Evolutionary conservation across 371 early-diverging fungal species (phyloP), one percentile per base, ranked within the genome.

Genomic region (Blakeslea trispora): DNA sequence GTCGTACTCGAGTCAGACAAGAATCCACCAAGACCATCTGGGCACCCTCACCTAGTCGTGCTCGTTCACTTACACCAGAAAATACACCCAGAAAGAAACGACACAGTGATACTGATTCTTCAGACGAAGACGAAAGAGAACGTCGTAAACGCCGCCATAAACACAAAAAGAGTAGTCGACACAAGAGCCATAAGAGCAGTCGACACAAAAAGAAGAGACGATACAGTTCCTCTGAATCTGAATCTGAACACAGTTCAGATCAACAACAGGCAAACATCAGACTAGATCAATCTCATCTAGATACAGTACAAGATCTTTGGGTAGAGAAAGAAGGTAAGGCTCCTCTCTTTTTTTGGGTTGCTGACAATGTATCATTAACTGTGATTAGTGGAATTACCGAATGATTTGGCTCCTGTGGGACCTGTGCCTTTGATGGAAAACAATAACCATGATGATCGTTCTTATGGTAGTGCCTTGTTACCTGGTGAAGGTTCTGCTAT

Each of bases 401-500:
- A 85, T 28, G 89, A 86, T 68, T 60, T 69, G 23, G 77, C 79
- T 22, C 62, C 74, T 23, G 81, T 89, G 10, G 89, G 89, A 22
- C 89, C 89, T 4, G 44, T 72, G 3, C 84, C 87, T 1, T 42
- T 83, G n/a, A 67, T 74, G 11, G 69, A 78, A 46, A 84, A 85
- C 37, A 70, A 73, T 50, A 71, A 72, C 45, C 64, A 76, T 51
- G 72, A 84, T 50, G 81, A 85, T 51, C 69, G 86, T 71, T 68
- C 72, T 35, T 94, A 92, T 69, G 96, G 96, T 64, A 83, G 88
- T 4, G 88, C 91, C 2, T 55, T 79, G 32, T 59, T 79, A 42
- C 76, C 80, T 28, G 76, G 80, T 68, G 76, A 79, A 74, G 80
- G 80, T 59, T 76, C 80, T 11, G 80, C 77, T 13, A 74, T 79